phyloP scores from a whole-genome alignment of 768 basidiomycete genomes.

The Lactifluus echinatus region DNA sequence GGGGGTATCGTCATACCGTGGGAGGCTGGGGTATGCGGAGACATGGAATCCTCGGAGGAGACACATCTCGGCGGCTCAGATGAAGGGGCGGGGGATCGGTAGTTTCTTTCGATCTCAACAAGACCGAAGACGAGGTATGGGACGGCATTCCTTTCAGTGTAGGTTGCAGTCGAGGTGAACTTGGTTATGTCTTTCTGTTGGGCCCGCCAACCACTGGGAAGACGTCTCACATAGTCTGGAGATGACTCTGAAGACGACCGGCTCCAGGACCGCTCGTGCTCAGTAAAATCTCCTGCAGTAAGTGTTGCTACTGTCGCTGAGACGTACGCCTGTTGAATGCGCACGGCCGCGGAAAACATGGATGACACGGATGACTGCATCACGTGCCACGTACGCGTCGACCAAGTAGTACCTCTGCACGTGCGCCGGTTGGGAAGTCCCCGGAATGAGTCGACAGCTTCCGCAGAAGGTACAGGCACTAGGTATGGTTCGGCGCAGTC shows the following conservation, averaged over 20 bases:
- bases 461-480: not conserved
- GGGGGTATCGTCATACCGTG: slow-evolving; percentile 1
- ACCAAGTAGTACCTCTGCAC: not conserved
- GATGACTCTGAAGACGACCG: slow-evolving; percentile 22
- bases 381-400: slow-evolving; percentile 2
- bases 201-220: slow-evolving; percentile 37
- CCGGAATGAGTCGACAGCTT: not conserved
- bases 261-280: slow-evolving; percentile 1
- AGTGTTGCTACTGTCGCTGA: slow-evolving; percentile 43
- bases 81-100: not conserved
- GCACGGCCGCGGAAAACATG: slow-evolving; percentile 25
- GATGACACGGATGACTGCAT: slow-evolving; percentile 14
- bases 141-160: not conserved
- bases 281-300: slow-evolving; percentile 22
- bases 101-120: not conserved
- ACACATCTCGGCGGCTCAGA: not conserved
- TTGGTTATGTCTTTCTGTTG: slow-evolving; percentile 17
- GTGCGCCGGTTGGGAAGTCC: not conserved
- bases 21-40: slow-evolving; percentile 21
- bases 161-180: slow-evolving; percentile 1
- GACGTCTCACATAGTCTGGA: slow-evolving; percentile 37
- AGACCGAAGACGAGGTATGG: slow-evolving; percentile 15
- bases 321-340: slow-evolving; percentile 52
- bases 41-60: slow-evolving; percentile 1
- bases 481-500: not conserved